phyloP scores from a whole-genome alignment of 2,329 filamentous ascomycete genomes.

The Pestalotiopsis sp. region DNA sequence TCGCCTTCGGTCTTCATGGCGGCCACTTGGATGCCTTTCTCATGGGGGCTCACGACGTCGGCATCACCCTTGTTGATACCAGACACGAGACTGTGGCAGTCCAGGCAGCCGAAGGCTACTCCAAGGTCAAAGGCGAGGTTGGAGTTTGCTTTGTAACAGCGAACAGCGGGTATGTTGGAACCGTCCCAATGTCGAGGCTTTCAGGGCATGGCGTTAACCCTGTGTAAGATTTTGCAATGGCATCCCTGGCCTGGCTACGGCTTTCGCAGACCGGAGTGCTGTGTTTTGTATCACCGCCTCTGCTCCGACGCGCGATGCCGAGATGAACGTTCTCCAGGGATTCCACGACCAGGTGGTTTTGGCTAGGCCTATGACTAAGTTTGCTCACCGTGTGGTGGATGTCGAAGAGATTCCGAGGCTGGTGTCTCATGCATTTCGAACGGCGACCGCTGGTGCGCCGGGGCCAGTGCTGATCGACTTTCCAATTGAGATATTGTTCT shows the following conservation, averaged over 20 bases:
- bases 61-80: constrained; percentile 46
- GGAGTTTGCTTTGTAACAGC: constrained; percentile 50
- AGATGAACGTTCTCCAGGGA: constrained; percentile 48
- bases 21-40: constrained; percentile 51
- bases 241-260: constrained; percentile 46
- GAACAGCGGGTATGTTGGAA: constrained; percentile 43
- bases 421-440: constrained; percentile 42
- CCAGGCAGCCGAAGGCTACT: constrained; percentile 48
- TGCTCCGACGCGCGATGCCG: constrained; percentile 44
- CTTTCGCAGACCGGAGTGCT: constrained; percentile 45
- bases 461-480: constrained; percentile 41
- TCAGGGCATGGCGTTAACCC: not conserved
- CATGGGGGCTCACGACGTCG: constrained; percentile 40
- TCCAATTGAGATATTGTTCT: constrained; percentile 40
- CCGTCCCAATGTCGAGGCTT: not conserved
- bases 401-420: constrained; percentile 47
- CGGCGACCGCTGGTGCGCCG: constrained; percentile 40
- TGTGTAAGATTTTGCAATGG: constrained; percentile 43
- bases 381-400: constrained; percentile 44
- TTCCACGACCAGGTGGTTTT: constrained; percentile 48
- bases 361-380: constrained; percentile 45
- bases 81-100: constrained; percentile 50
- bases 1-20: constrained; percentile 49
- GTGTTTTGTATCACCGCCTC: constrained; percentile 47
- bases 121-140: constrained; percentile 43